Base-by-base conservation (phyloP, 2,329 filamentous ascomycete genomes). In the Beauveria australis region DNA sequence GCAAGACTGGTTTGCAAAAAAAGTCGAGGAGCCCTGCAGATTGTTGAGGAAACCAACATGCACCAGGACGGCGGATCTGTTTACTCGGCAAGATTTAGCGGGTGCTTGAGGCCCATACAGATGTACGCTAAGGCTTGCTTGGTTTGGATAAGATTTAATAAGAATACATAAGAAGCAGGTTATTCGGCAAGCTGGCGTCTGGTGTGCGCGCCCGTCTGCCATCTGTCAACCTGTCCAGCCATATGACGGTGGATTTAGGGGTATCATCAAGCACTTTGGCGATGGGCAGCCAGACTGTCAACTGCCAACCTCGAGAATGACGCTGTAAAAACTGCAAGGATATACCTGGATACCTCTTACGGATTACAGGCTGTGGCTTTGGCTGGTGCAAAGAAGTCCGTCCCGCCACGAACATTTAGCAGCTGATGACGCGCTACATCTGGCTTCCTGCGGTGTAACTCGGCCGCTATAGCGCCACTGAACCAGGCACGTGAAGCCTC, bases 21-120 rank as follows among this genome's bases (percentile, higher is more conserved):
- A 16, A 30, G 22, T 55, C 52, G 52, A 26, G 59, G 53, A 26
- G 46, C 46, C 58, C 37, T 44, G 46, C 46, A 61, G 59, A 57
- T 61, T 61, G 59, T 61, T 61, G 59, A 61, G 59, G 47, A 61
- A 61, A 49, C 53, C 52, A 57, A 61, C 59, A 57, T 61, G 59
- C 28, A 37, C 53, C 10, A 47, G 59, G 46, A 52, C 47, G 14
- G 47, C 19, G 53, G 47, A 43, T 43, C 59, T 47, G 57, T 53
- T 61, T 53, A 53, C 59, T 61, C 47, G 2, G 33, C 30, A 48
- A 49, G 59, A 51, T 61, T 54, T 56, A 19, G 58, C 41, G 49
- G 28, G 52, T 19, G 56, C 37, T 14, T 16, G 10, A n/a, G 33
- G 22, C 46, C 55, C 55, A 48, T 30, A 16, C 28, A 51, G 8